Base-by-base conservation (phyloP, 331 rosid species). In the Quercus phellos region DNA sequence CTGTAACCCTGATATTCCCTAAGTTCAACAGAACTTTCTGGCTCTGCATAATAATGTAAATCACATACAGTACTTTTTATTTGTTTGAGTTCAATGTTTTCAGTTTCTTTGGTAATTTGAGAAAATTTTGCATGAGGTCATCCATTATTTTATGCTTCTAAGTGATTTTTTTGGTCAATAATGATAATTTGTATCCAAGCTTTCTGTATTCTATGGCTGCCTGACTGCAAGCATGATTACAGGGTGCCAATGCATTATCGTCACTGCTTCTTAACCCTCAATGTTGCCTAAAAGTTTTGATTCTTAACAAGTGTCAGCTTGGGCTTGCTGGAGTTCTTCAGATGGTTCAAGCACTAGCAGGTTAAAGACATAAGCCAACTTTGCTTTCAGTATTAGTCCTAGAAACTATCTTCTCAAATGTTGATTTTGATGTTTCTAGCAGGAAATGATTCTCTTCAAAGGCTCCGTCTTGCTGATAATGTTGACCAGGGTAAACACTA, bases 381-480 rank as follows among this genome's bases (percentile, higher is more conserved):
- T 59, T 27, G 50, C 68, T 68, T 79, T n/a, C 19, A 4, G 56
- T 51, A 9, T 76, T 18, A 17, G 66, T 74, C 51, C 55, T 3
- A 42, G 38, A 51, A 67, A 21, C 38, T 77, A 19, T n/a, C 46
- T 74, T 55, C 35, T 6, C 1, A 77, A 21, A 32, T 16, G 18
- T 46, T 78, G 77, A 34, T 17, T 50, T 16, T 46, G 53, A 30
- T 80, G 74, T 66, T 59, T 71, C 43, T 56, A 29, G 56, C 85
- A 94, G 99, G 82, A 12, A 92, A 90, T 78, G 70, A 63, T 67
- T 73, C 79, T 83, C 89, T 94, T 29, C 89, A 92, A 83, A 95
- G 90, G 75, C 94, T 94, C 61, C 82, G 80, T 81, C 94, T 94
- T 71, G 93, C 97, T 22, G 87, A 77, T 32, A 94, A 92, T 79